Base-by-base conservation (phyloP, 83 land plant genomes). In the Picea mariana region DNA sequence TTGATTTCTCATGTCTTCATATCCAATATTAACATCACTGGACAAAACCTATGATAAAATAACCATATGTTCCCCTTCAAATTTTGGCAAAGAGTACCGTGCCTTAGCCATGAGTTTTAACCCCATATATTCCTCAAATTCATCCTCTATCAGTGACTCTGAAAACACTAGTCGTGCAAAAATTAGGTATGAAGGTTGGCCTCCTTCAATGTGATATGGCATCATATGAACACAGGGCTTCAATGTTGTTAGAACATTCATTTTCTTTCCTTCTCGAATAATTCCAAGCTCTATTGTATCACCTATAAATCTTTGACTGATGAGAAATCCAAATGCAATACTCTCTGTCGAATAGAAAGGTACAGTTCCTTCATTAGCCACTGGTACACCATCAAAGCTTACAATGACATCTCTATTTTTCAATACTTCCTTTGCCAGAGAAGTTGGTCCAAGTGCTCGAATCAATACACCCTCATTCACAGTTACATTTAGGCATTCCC, bases 281-380 rank as follows among this genome's bases (percentile, higher is more conserved):
- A 96, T 82, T 31, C 95, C 98, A 81, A 96, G 85, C 61, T 93
- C 92, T 18, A 0, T 42, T 42, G 6, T 42, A 42, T 4, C 44
- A 42, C 44, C 44, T 42, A 6, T 6, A 42, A 42, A 42, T 42
- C 6, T 96, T 88, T 93, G 98, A 86, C 94, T 93, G 55, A 95
- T 90, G 61, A 95, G 91, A 73, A 89, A 96, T 75, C 95, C 92
- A 66, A 96, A 95, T 79, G 98, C 98, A 79, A 96, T 96, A 31
- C 98, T 92, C 88, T 96, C 99, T 78, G 88, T 89, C 76, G 96
- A 83, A 44, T 95, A 88, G 55, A 96, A 96, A 71, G 98, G 95
- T 26, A 96, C 98, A 75, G 97, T 96, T 86, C 98, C 99, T 92
- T 96, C 99, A 85, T 84, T 87, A 6, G 98, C 99, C 55, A 96